Conservation (phyloP, 306 rosid species). For the Rosa rugosa region DNA sequence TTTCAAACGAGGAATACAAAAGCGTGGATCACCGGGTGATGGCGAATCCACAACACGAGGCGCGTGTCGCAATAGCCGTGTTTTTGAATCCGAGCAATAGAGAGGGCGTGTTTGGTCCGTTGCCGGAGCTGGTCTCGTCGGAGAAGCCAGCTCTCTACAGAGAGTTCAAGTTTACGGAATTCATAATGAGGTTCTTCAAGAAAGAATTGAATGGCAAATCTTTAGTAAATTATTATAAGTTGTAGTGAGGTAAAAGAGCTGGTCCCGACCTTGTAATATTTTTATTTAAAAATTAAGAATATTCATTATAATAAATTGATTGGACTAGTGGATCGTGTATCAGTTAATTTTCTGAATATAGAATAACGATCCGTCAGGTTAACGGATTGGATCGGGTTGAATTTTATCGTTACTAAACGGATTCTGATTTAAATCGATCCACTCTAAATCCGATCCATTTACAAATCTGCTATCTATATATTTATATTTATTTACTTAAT, state of each 20-base stretch:
- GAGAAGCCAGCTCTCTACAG: constrained; percentile 52
- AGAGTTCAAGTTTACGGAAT: constrained; percentile 47
- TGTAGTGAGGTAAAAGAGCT: background rate
- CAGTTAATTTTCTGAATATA: too few relatives aligned
- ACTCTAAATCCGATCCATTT: too few relatives aligned
- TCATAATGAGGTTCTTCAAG: constrained; percentile 51
- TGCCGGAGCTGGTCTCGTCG: constrained; percentile 61
- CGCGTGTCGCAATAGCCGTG: constrained; percentile 52
- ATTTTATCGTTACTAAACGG: too few relatives aligned
- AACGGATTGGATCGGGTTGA: too few relatives aligned
- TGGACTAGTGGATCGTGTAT: too few relatives aligned
- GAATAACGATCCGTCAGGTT: too few relatives aligned
- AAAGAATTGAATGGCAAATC: constrained; percentile 68
- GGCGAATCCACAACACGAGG: constrained; percentile 48
- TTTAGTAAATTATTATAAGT: constrained; percentile 49
- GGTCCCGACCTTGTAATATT: too few relatives aligned
- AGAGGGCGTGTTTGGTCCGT: constrained; percentile 60
- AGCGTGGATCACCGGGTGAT: constrained; percentile 78
- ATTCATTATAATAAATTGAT: too few relatives aligned
- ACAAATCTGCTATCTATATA: too few relatives aligned
- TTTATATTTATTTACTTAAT: too few relatives aligned
- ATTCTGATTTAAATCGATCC: too few relatives aligned
- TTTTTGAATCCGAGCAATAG: constrained; percentile 55
- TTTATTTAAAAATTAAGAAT: too few relatives aligned
- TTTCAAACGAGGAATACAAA: constrained; percentile 61